Evolutionary conservation across 495 filamentous ascomycete genomes (phyloP), one percentile per base, ranked within the genome.

Genomic region (Cudoniella acicularis): DNA sequence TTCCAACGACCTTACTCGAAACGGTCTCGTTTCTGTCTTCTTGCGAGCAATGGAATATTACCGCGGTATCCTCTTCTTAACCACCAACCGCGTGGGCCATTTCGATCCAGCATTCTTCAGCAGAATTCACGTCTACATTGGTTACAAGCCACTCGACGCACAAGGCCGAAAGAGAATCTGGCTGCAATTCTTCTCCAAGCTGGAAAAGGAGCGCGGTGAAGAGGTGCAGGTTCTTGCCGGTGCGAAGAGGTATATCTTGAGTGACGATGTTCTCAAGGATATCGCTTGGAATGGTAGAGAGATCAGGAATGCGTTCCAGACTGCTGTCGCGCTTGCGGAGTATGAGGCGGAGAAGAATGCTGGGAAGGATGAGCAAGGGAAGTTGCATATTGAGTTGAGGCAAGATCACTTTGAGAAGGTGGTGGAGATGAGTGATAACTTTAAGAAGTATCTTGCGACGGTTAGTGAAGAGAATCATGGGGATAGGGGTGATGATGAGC

Each of bases 81-180:
- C 65, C 10, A 72, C 70, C 1, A 74, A 72, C 26, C 62, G 69
- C 10, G 49, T 72, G 10, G 57, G 59, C 2, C 25, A 52, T 11
- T 68, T 71, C 57, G 67, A 72, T 42, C 67, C 71, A 18, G 70
- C 70, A 4, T 70, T 73, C 50, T 59, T 67, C 9, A 62, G 52
- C 11, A 57, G 67, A 8, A n/a, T 72, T 60, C 53, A 69, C 68
- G 56, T 66, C 8, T n/a, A 46, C 1, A 24, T 66, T 9, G 25
- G 52, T 46, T 63, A 66, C 47, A 30, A 57, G 36, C n/a, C 40
- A 2, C 52, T 68, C n/a, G 50, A 49, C 45, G 26, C 64, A 36
- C 25, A 57, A 18, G 46, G 54, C 41, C 51, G 64, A 46, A 67
- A 51, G 23, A 53, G 67, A 40, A 71, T 71, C 27, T 71, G 69